A percentile compares a stretch with the other conserved stretches of the same genome.
These are phyloP conservation scores for Dichomitus squalens DNA, from an alignment of 1,284 basidiomycete species.

Conservation along the genomic window DNA sequence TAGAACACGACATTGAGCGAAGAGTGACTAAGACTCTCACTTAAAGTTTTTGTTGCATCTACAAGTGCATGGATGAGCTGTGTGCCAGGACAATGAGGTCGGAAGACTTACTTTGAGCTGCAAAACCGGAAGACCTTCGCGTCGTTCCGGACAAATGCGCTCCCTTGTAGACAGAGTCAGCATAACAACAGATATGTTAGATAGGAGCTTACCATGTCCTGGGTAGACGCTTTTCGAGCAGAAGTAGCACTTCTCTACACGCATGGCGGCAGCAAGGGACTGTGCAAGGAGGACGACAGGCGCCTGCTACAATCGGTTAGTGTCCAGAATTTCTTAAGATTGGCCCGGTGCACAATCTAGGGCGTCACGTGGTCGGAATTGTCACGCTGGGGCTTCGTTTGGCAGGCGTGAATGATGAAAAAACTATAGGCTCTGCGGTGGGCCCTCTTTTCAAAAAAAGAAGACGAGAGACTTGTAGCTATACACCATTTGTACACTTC, in stretches of 20 bases:
- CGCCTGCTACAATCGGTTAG: background rate
- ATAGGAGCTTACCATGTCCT: constrained; percentile 70
- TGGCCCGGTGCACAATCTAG: too few relatives aligned
- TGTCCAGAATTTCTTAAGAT: constrained; percentile 15
- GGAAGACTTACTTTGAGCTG: constrained; percentile 81
- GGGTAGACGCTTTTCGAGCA: constrained; percentile 96
- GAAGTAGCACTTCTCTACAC: constrained; percentile 90
- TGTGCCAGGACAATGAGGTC: background rate
- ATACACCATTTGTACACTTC: too few relatives aligned
- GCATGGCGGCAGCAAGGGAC: constrained; percentile 48
- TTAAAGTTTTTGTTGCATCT: constrained; percentile 99
- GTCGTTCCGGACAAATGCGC: constrained; percentile 95
- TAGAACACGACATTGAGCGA: background rate
- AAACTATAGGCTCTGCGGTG: too few relatives aligned
- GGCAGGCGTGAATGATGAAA: too few relatives aligned
- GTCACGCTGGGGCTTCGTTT: too few relatives aligned
- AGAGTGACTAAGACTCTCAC: constrained; percentile 38
- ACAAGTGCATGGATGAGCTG: constrained; percentile 13
- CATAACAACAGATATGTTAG: background rate
- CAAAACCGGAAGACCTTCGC: constrained; percentile 97
- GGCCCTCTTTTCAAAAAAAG: too few relatives aligned
- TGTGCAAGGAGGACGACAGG: constrained; percentile 3
- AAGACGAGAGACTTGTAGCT: too few relatives aligned
- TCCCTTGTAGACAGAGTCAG: constrained; percentile 48
- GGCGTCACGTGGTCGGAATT: too few relatives aligned